Conservation (phyloP, 2,329 filamentous ascomycete genomes). For the Didymella exigua region DNA sequence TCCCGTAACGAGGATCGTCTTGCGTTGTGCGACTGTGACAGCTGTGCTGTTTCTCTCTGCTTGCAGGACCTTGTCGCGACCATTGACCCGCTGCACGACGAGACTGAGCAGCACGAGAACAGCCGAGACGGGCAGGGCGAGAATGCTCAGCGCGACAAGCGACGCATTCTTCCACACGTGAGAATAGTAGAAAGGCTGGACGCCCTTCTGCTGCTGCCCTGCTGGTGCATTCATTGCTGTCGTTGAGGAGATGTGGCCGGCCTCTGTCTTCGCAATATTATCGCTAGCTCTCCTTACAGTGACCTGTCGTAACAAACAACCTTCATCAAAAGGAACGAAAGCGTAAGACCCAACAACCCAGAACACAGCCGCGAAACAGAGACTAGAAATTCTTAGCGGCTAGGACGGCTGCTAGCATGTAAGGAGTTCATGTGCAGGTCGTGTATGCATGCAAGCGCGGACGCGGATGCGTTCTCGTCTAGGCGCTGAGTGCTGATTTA, state of each 20-base stretch:
- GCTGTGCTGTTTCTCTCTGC: slow-evolving; percentile 15
- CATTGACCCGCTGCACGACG: slow-evolving; percentile 25
- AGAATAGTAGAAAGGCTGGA: slow-evolving; percentile 35
- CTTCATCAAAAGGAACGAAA: slow-evolving; percentile 15
- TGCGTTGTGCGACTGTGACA: slow-evolving; percentile 36
- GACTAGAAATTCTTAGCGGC: slow-evolving; percentile 13
- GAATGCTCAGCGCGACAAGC: slow-evolving; percentile 52
- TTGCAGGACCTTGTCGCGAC: slow-evolving; percentile 26
- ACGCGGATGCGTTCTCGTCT: slow-evolving; percentile 15
- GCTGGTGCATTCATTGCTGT: slow-evolving; percentile 17
- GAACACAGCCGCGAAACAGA: slow-evolving; percentile 2
- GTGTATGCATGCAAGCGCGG: slow-evolving; percentile 24
- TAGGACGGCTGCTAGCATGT: slow-evolving; percentile 19
- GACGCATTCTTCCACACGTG: slow-evolving; percentile 57
- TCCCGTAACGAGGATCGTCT: slow-evolving; percentile 72
- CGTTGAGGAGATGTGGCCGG: slow-evolving; percentile 4
- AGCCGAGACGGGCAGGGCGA: slow-evolving; percentile 57
- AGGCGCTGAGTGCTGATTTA: slow-evolving; percentile 19
- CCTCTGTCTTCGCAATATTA: slow-evolving; percentile 1
- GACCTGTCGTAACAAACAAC: slow-evolving; percentile 11
- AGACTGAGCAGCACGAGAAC: slow-evolving; percentile 32
- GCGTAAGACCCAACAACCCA: slow-evolving; percentile 5
- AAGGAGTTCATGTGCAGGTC: slow-evolving; percentile 9
- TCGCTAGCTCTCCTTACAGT: slow-evolving; percentile 12
- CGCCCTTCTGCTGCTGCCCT: slow-evolving; percentile 10